phyloP scores from a whole-genome alignment of 208 protist genomes.

The Leishmania amazonensis region DNA sequence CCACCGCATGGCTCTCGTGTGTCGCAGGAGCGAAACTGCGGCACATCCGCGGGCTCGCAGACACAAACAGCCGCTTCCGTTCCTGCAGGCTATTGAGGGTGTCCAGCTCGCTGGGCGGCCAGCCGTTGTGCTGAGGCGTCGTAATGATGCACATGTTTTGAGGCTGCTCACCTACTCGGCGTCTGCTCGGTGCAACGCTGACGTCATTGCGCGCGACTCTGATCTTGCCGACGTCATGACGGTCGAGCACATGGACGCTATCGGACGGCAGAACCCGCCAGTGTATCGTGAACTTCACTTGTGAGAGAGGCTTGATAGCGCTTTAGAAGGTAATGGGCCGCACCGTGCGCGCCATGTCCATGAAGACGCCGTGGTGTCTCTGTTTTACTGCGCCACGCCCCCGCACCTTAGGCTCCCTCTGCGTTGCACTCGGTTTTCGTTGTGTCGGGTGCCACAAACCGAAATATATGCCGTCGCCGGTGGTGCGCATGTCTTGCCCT shows the following conservation, averaged over 20 bases:
- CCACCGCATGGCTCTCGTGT: background rate
- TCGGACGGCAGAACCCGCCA: background rate
- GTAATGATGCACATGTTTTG: background rate
- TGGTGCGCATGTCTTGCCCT: background rate
- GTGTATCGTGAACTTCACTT: constrained; percentile 14
- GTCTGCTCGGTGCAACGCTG: background rate
- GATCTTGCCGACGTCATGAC: constrained; percentile 8
- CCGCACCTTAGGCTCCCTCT: background rate
- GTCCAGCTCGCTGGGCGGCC: background rate
- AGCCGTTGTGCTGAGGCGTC: background rate
- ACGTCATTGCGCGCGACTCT: constrained; percentile 9
- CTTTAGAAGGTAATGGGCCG: background rate
- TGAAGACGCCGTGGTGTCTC: background rate
- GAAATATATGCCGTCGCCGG: background rate
- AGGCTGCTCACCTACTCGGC: constrained; percentile 1
- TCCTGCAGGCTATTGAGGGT: constrained; percentile 8
- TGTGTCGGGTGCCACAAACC: background rate
- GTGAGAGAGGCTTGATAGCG: constrained; percentile 5
- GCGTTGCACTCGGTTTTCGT: background rate
- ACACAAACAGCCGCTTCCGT: background rate
- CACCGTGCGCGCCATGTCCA: too few relatives aligned
- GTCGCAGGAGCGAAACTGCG: background rate
- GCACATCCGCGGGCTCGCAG: background rate
- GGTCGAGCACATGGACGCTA: background rate
- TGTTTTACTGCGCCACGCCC: background rate